phyloP scores from a whole-genome alignment of 2,329 filamentous ascomycete genomes.

The Aspergillus pseudotamarii region DNA sequence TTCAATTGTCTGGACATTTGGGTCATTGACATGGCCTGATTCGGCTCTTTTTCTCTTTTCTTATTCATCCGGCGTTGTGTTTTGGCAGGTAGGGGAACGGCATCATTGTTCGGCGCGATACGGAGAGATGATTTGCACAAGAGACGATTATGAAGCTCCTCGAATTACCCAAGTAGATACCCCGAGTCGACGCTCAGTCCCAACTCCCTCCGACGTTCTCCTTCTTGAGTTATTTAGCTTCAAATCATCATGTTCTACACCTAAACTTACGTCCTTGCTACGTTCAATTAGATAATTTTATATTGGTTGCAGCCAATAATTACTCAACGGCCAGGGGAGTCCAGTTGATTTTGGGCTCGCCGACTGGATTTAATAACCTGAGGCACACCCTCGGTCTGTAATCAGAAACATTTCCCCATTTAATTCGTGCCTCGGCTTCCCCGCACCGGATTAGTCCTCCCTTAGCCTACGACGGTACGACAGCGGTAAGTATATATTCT shows the following conservation, averaged over 20 bases:
- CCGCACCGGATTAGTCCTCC: constrained; percentile 11
- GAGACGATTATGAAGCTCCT: constrained; percentile 47
- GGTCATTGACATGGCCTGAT: constrained; percentile 23
- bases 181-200: constrained; percentile 54
- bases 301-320: neutral
- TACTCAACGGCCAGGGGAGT: neutral
- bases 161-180: constrained; percentile 52
- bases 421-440: constrained; percentile 20
- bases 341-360: neutral
- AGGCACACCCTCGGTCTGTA: neutral
- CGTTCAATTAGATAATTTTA: neutral
- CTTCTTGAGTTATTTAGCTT: constrained; percentile 16
- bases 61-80: constrained; percentile 35
- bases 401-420: neutral
- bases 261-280: neutral
- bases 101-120: constrained; percentile 44
- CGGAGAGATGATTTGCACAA: constrained; percentile 41
- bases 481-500: neutral
- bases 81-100: constrained; percentile 42
- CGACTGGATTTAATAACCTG: constrained; percentile 14
- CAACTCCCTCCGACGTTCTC: constrained; percentile 36
- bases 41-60: constrained; percentile 20
- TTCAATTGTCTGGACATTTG: constrained; percentile 29
- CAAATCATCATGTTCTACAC: neutral
- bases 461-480: neutral